Percentiles rank a stretch among this genome's conserved stretches.
Conservation (phyloP, 495 filamentous ascomycete species). For the Trichocladium uniseriatum region DNA sequence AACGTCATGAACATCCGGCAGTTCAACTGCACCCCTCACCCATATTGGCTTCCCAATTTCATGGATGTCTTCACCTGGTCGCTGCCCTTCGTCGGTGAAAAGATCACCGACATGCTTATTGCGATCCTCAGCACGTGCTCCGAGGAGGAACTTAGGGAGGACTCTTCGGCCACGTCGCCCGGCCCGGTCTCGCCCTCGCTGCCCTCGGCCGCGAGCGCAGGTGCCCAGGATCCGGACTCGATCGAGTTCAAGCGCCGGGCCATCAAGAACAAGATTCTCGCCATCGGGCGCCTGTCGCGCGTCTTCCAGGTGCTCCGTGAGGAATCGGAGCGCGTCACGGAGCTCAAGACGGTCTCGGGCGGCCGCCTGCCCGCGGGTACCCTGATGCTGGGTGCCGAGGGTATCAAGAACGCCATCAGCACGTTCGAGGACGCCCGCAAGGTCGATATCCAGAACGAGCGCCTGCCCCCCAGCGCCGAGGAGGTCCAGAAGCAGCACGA, state of each 20-base stretch:
- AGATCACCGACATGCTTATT: constrained; percentile 99
- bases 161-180: constrained; percentile 46
- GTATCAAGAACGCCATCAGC: constrained; percentile 97
- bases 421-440: constrained; percentile 97
- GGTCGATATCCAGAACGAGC: constrained; percentile 95
- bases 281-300: constrained; percentile 90
- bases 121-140: constrained; percentile 97
- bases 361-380: constrained; percentile 91
- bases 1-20: constrained; percentile 99
- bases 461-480: constrained; percentile 82
- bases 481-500: constrained; percentile 75
- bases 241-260: constrained; percentile 87
- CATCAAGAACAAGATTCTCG: constrained; percentile 99
- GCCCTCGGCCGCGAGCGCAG: constrained; percentile 22
- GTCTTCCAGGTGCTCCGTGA: constrained; percentile 98
- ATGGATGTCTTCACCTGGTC: constrained; percentile 99
- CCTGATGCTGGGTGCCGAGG: constrained; percentile 94
- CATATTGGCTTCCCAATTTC: constrained; percentile 98
- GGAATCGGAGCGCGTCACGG: constrained; percentile 91
- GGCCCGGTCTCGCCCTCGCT: constrained; percentile 64
- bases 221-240: constrained; percentile 61
- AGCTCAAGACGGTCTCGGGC: constrained; percentile 92
- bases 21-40: constrained; percentile 98
- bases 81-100: constrained; percentile 95
- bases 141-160: constrained; percentile 87